Evolutionary conservation across 352 stramenopile species (phyloP), one percentile per base, ranked within the genome.

Genomic region (Phytophthora megakarya): DNA sequence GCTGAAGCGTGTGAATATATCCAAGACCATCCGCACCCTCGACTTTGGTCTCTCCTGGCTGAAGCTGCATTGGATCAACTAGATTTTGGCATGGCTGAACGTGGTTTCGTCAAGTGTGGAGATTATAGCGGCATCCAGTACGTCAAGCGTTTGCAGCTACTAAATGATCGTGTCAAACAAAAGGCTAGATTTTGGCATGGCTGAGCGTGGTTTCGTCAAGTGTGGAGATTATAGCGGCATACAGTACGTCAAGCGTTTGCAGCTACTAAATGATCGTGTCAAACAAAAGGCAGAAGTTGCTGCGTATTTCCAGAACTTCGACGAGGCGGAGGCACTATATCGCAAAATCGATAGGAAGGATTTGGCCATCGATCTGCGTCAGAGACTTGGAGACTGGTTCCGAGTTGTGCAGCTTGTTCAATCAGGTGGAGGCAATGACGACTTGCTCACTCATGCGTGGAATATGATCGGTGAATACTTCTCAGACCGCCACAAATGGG

Each of bases 311-410:
- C 82, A 97, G 57, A 84, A 93, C 8, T 97, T 97, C 63, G 93
- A 98, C 25, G 92, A 98, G 32, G 92, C 93, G 1, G 94, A 98
- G 61, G 75, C 78, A 23, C 62, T 97, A 18, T 97, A 98, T 72
- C 75, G 88, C 18, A 95, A 98, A 65, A 98, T 98, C 15, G 94
- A 98, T 54, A 86, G 94, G n/a, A 96, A 97, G 52, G 94, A 98
- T 57, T 67, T 98, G 11, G 92, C 93, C 21, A 95, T 98, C 39
- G 89, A 97, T 26, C 70, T 98, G 19, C 84, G 93, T 7, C 82
- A 94, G 55, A 75, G 88, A 5, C 76, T 98, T 22, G 92, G 93
- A 9, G 93, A 98, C 70, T 98, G 93, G 89, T 96, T 96, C 51
- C 73, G 87, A n/a, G 93, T 98, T 16, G 78, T 97, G 3, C 81